phyloP scores from a whole-genome alignment of 331 rosid species.

The Quercus phellos region DNA sequence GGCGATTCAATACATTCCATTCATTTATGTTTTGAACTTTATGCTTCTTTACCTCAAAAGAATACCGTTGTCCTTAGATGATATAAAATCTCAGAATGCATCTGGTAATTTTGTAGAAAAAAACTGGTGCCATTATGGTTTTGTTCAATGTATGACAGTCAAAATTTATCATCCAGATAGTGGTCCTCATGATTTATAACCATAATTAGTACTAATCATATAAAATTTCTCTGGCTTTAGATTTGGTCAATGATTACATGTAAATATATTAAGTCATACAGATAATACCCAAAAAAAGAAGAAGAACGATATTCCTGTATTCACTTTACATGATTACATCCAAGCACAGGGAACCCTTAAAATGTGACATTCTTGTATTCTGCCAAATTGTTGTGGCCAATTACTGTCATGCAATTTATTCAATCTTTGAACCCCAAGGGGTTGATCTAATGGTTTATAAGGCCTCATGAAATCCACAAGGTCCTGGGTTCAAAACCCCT shows the following conservation, averaged over 20 bases:
- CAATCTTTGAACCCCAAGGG: no score
- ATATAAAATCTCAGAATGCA: not conserved
- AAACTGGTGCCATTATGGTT: not conserved
- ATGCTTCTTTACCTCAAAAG: not conserved
- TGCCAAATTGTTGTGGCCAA: not conserved
- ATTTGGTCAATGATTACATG: no score
- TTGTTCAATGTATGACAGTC: not conserved
- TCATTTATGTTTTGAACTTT: not conserved
- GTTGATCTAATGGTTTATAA: no score
- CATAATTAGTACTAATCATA: no score
- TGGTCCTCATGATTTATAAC: not conserved
- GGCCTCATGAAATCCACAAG: no score
- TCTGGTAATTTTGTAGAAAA: not conserved
- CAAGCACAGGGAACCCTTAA: not conserved
- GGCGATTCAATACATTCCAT: not conserved
- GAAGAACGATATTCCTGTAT: no score
- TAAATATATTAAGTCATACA: no score
- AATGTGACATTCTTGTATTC: not conserved
- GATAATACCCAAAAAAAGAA: no score
- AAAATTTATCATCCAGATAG: not conserved
- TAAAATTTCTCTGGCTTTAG: no score
- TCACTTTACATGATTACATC: not conserved
- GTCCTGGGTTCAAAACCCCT: no score
- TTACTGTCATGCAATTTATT: not conserved
- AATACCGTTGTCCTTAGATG: not conserved